phyloP scores from a whole-genome alignment of 345 rosid genomes.

The Psidium guajava region DNA sequence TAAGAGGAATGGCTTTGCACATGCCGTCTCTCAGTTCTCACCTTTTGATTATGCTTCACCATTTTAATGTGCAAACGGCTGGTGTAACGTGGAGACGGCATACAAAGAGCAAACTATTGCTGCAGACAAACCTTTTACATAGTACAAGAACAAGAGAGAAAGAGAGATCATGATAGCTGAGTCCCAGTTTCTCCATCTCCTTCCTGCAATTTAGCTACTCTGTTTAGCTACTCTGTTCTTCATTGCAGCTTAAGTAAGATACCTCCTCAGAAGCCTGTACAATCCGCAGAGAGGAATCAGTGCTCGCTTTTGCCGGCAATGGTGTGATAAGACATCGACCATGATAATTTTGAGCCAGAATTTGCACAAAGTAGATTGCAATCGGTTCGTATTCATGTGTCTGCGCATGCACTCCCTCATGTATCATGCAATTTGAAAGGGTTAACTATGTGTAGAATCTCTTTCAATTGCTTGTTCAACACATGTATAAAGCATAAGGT shows the following conservation, averaged over 20 bases:
- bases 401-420: background rate
- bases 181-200: background rate
- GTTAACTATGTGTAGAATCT: background rate
- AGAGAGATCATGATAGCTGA: background rate
- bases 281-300: background rate
- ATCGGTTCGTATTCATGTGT: background rate
- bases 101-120: background rate
- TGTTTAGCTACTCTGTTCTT: background rate
- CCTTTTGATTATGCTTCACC: background rate
- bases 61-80: background rate
- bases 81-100: background rate
- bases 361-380: background rate
- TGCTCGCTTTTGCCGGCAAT: background rate
- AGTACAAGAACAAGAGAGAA: background rate
- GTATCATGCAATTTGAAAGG: background rate
- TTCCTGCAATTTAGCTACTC: background rate
- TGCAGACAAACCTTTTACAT: background rate
- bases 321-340: background rate
- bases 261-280: slow-evolving; percentile 9
- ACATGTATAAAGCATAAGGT: background rate
- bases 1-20: background rate
- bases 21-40: background rate
- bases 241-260: slow-evolving; percentile 13
- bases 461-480: background rate
- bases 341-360: background rate